phyloP scores from a whole-genome alignment of 140 eudicot genomes.

The Bidens hawaiensis region DNA sequence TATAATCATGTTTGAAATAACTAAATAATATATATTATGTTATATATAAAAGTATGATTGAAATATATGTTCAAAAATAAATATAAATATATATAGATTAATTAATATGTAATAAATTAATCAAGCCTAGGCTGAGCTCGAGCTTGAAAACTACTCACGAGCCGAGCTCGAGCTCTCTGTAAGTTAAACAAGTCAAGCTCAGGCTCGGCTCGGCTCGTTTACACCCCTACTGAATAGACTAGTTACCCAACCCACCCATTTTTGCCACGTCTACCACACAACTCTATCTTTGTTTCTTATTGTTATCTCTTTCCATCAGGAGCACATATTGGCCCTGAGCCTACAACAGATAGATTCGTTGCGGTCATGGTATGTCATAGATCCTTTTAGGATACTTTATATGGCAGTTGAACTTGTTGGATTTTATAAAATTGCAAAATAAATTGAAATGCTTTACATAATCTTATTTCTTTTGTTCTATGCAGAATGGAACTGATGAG shows the following conservation, averaged over 20 bases:
- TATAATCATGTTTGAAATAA: no score
- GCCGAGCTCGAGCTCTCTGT: no score
- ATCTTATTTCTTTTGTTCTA: slow-evolving; percentile 1
- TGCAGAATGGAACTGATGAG: slow-evolving; percentile 83
- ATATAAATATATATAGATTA: no score
- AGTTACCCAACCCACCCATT: not conserved
- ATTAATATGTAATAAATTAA: no score
- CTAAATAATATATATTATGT: no score
- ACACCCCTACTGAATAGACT: no score
- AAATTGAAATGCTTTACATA: not conserved
- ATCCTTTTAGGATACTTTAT: not conserved
- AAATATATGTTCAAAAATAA: no score
- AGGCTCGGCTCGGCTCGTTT: no score
- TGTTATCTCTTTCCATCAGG: slow-evolving; percentile 36
- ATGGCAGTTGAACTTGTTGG: not conserved
- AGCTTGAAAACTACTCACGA: no score
- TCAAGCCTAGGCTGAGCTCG: no score
- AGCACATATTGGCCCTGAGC: slow-evolving; percentile 98
- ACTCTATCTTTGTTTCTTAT: slow-evolving; percentile 1
- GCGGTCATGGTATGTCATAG: slow-evolving; percentile 67
- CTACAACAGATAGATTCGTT: slow-evolving; percentile 92
- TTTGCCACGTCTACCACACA: slow-evolving; percentile 1
- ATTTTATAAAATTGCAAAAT: not conserved
- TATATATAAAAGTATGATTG: no score
- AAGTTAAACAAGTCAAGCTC: no score